phyloP scores from a whole-genome alignment of 2,329 filamentous ascomycete species.

The Botrytis fabae region DNA sequence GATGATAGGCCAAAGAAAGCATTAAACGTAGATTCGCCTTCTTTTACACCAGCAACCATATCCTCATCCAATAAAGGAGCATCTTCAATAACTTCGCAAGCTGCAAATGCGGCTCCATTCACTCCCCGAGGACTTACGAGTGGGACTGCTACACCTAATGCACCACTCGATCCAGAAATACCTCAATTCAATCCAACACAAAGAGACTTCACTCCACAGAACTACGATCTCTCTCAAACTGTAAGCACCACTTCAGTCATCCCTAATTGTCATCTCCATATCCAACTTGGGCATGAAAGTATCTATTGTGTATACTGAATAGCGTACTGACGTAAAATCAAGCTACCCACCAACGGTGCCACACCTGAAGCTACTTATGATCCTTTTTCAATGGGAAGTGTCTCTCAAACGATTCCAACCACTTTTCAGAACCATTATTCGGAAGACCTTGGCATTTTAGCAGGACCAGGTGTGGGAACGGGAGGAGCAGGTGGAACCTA shows the following conservation, averaged over 20 bases:
- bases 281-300: background rate
- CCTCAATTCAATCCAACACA: constrained; percentile 56
- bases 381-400: constrained; percentile 61
- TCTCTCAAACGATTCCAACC: constrained; percentile 52
- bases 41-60: constrained; percentile 74
- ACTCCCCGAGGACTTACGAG: constrained; percentile 63
- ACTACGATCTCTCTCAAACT: constrained; percentile 52
- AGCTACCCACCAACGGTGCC: constrained; percentile 51
- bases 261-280: background rate
- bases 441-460: constrained; percentile 60
- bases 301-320: background rate
- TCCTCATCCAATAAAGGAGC: constrained; percentile 61
- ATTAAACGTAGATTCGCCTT: constrained; percentile 93
- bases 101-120: constrained; percentile 84
- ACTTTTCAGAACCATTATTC: constrained; percentile 74
- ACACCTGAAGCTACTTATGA: constrained; percentile 58
- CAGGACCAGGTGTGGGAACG: constrained; percentile 4
- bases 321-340: constrained; percentile 27
- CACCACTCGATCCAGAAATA: constrained; percentile 41
- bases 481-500: constrained; percentile 55
- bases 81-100: constrained; percentile 77
- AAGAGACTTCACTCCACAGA: constrained; percentile 59
- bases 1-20: constrained; percentile 64
- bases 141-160: constrained; percentile 39
- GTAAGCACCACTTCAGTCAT: constrained; percentile 42